These are phyloP conservation scores for Aspergillus japonicus DNA, from an alignment of 2,329 filamentous ascomycete species.

Conservation along the genomic window DNA sequence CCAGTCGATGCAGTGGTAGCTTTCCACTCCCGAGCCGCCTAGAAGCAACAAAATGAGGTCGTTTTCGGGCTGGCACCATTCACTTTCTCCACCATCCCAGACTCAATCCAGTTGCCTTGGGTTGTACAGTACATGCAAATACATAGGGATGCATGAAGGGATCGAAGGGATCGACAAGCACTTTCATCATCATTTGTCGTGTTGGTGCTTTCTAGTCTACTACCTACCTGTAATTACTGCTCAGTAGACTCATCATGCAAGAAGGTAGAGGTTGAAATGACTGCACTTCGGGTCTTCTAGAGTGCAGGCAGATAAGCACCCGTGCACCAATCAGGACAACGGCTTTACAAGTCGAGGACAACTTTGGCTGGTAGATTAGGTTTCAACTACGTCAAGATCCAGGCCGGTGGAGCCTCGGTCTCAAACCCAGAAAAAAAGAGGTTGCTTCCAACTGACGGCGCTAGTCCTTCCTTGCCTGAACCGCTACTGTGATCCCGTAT, in stretches of 20 bases:
- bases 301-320: constrained; percentile 30
- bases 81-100: background rate
- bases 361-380: constrained; percentile 33
- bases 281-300: constrained; percentile 10
- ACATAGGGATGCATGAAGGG: background rate
- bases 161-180: background rate
- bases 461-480: constrained; percentile 12
- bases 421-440: constrained; percentile 15
- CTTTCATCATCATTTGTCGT: background rate
- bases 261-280: background rate
- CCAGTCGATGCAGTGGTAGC: background rate
- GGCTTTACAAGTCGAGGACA: constrained; percentile 26
- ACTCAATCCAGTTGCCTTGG: background rate
- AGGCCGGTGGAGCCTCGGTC: constrained; percentile 22
- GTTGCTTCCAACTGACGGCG: constrained; percentile 12
- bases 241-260: too few relatives aligned
- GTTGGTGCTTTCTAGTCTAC: background rate
- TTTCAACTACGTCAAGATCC: constrained; percentile 40
- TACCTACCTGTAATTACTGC: too few relatives aligned
- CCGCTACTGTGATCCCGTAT: constrained; percentile 10
- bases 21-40: background rate
- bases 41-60: background rate
- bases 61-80: background rate
- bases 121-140: background rate
- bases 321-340: constrained; percentile 29